Base-by-base conservation (phyloP, 768 basidiomycete species). In the Ramaria sp. region DNA sequence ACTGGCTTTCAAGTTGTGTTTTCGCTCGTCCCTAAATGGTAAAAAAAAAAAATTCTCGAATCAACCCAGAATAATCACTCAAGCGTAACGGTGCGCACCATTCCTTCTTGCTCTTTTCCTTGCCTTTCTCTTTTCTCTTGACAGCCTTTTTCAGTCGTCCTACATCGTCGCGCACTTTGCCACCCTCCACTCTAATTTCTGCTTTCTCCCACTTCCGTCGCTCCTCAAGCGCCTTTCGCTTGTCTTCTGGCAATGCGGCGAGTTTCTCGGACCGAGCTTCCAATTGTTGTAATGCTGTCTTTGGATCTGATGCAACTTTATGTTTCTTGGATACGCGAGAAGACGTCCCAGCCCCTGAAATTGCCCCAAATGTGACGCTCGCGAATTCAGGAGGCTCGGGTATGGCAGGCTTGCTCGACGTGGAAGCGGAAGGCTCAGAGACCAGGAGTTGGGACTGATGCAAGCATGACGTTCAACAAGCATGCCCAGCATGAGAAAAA, bases 101-200 rank as follows among this genome's bases (percentile, higher is more conserved):
- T 45, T 79, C 77, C 65, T 86, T 88, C 68, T 88, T 89, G 59
- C 83, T 83, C 73, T 89, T 93, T 22, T 59, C 64, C 68, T 97
- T 97, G 63, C 83, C 83, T 69, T 95, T 94, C 70, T 96, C 95
- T 61, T 89, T 85, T 68, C 89, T 75, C 75, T 96, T 98, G 7
- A 81, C 83, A 42, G 92, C 92, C 73, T 96, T 97, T 75, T 95
- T 97, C 64, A 99, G 69, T 46, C 85, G 73, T 0, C 63, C 67
- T 66, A 91, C 91, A 63, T 94, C 89, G 63, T 98, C 96, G 50
- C 80, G 80, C 31, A 99, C 84, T 70, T 97, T 99, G 49, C 85
- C 84, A 1, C 96, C 96, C 54, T 89, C 90, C 58, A 96, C 73
- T 50, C 91, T 78, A 31, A 90, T 83, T 65, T 85, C 82, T 0